Evolutionary conservation across 345 rosid species (phyloP), one percentile per base, ranked within the genome.

Genomic region (Acer yangbiense): DNA sequence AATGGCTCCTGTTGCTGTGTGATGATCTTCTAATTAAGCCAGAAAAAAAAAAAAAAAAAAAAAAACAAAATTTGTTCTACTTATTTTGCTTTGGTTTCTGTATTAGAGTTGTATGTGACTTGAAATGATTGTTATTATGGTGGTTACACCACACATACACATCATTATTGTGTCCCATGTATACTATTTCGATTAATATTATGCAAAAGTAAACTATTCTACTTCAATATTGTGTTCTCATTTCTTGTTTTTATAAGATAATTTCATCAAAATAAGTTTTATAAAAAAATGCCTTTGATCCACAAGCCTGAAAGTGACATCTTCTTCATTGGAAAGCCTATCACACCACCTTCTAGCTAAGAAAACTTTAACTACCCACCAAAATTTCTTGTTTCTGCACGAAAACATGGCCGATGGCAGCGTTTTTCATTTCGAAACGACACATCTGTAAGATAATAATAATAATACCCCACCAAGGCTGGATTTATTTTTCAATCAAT

Each of bases 1-100:
- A 8, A 29, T 27, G 21, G 57, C 67, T 14, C 66, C 44, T 39
- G 32, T 21, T 58, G 25, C 58, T 5, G 54, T 43, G 41, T 58
- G 55, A 75, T 52, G 39, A 35, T 35, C 39, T 35, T 35, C 39
- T 4, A 35, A 35, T 9, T 41, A 23, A 75, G n/a, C 27, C 32
- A 68, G 35, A 35, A 54, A 41, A 61, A 7, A 41, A 0, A 29
- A 29, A 29, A 29, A 29, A 68, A 32, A 35, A 35, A 39, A 61
- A 61, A 32, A 52, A 41, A 62, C 1, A n/a, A n/a, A n/a, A n/a
- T n/a, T 32, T 20, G 41, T 55, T 54, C 14, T 16, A 35, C 13
- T 52, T 65, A 27, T 25, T 18, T 21, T 75, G 35, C 48, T 65
- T 29, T 11, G 61, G 18, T 52, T 66, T 75, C 14, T 75, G 39